Evolutionary conservation across 2,329 filamentous ascomycete genomes (phyloP), one percentile per base, ranked within the genome.

Genomic region (Fusarium devonianum): DNA sequence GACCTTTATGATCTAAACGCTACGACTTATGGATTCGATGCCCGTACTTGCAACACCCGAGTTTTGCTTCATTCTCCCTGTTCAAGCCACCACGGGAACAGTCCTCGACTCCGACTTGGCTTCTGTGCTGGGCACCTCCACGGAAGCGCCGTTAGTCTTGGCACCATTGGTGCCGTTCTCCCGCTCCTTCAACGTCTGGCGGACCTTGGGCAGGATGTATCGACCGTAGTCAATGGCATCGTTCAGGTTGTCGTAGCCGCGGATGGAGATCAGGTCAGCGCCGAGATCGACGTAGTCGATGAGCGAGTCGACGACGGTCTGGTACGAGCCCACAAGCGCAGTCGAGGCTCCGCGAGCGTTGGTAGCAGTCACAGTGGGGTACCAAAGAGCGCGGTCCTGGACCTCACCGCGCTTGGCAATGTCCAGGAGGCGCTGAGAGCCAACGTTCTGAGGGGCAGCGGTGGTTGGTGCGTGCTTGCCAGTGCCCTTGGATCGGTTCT

Each of bases 321-420:
- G 69, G 17, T 71, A 71, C 3, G 78, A 80, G 4, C 82, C 82
- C 0, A 84, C 82, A 25, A 85, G 68, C 0, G 82, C 82, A 1
- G 82, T 85, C 0, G 80, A 83, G 0, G 82, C 82, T 1, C 82
- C 82, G 1, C 80, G 73, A 1, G 82, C 82, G 62, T 81, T 81
- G 1, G 82, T 85, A 2, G 82, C 82, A 2, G 80, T 83, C 4
- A 85, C 82, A 0, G 82, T 85, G 1, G 82, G 81, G 65, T 84
- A 85, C 82, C 82, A 85, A n/a, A 85, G 68, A 1, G 80, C 81
- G 13, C 81, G 78, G 62, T 85, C 82, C 56, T 85, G 82, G 2
- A 85, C 78, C 60, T 84, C 81, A 1, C 79, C 79, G 3, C 71
- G 69, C 35, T 73, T 69, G 19, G 82, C 82, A 55, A 85, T 84